These are phyloP conservation scores for Trametes coccinea DNA, from an alignment of 768 basidiomycete species.

Conservation along the genomic window DNA sequence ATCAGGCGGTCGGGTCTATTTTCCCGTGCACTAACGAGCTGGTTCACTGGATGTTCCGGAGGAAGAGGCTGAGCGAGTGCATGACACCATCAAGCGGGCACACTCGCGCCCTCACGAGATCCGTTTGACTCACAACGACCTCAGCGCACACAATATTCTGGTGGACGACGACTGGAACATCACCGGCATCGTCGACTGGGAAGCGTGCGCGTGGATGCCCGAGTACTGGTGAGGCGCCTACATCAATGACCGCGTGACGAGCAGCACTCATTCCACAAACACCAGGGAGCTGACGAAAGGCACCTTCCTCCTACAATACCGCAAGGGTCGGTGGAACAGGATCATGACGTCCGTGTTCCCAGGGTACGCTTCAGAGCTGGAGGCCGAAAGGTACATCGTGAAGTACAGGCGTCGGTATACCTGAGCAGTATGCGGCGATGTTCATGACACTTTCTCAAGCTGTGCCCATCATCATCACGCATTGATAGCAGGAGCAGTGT, in stretches of 20 bases:
- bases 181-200: conserved; percentile 29
- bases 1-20: too few species aligned
- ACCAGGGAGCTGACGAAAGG: conserved; percentile 10
- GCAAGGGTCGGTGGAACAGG: conserved; percentile 6
- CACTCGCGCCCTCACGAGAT: conserved; percentile 11
- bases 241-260: background rate
- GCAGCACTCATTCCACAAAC: background rate
- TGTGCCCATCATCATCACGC: too few species aligned
- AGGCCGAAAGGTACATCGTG: conserved; percentile 11
- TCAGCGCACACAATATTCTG: conserved; percentile 40
- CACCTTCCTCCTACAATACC: conserved; percentile 5
- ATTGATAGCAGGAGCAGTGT: too few species aligned
- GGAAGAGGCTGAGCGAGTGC: conserved; percentile 1
- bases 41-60: background rate
- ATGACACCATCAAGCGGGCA: conserved; percentile 4
- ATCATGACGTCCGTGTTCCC: conserved; percentile 13
- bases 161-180: conserved; percentile 27
- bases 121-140: conserved; percentile 38
- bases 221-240: conserved; percentile 20
- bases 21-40: too few species aligned
- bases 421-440: background rate
- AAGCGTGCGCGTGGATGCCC: conserved; percentile 26
- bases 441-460: too few species aligned
- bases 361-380: background rate
- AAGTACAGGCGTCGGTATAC: conserved; percentile 5